These are phyloP conservation scores for Cryphonectria nitschkei DNA, from an alignment of 2,329 filamentous ascomycete species.

Conservation along the genomic window DNA sequence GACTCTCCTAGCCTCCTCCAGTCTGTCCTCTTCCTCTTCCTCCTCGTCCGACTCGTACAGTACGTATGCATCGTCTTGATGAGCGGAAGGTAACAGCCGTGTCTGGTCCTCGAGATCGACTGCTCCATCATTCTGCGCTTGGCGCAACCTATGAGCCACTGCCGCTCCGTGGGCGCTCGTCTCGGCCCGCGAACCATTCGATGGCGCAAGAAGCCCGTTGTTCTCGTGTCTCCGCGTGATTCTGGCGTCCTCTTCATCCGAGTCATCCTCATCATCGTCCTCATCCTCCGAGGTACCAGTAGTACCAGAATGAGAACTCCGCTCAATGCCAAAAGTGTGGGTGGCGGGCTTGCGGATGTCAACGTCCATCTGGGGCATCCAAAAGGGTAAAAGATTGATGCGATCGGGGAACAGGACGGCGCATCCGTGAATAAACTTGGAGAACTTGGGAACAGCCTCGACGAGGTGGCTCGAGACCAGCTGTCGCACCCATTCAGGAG, in stretches of 20 bases:
- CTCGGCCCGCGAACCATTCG: slow-evolving; percentile 33
- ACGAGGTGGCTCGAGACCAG: slow-evolving; percentile 92
- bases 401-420: slow-evolving; percentile 83
- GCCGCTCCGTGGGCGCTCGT: slow-evolving; percentile 43
- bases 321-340: slow-evolving; percentile 88
- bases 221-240: slow-evolving; percentile 16
- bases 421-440: slow-evolving; percentile 97
- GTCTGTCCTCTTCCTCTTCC: slow-evolving; percentile 71
- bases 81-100: slow-evolving; percentile 49
- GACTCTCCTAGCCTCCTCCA: slow-evolving; percentile 76
- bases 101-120: slow-evolving; percentile 84
- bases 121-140: slow-evolving; percentile 42
- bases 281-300: slow-evolving; percentile 79
- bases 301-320: slow-evolving; percentile 73
- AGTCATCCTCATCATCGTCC: slow-evolving; percentile 72
- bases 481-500: slow-evolving; percentile 94
- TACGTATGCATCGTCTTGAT: slow-evolving; percentile 72
- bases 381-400: slow-evolving; percentile 91
- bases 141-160: slow-evolving; percentile 33
- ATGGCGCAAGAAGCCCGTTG: slow-evolving; percentile 19
- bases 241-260: slow-evolving; percentile 63
- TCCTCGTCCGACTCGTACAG: slow-evolving; percentile 92
- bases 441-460: slow-evolving; percentile 98
- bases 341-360: slow-evolving; percentile 93
- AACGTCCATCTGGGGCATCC: slow-evolving; percentile 97